Conservation (phyloP, 140 eudicot species). For the Stevia rebaudiana region DNA sequence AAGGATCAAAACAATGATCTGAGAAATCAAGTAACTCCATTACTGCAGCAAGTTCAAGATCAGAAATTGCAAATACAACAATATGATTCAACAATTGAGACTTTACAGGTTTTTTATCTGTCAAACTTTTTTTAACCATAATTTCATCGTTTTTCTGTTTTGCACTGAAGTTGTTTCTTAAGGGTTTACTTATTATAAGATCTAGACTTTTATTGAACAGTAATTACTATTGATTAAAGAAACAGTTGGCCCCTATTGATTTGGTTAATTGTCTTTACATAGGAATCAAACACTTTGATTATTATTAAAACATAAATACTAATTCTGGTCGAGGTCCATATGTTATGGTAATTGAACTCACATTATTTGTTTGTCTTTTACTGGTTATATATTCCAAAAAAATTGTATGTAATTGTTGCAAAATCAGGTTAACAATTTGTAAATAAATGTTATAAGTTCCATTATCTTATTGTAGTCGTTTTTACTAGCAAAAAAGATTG, state of each 20-base stretch:
- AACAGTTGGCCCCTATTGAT: background rate
- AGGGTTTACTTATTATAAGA: background rate
- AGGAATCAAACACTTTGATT: background rate
- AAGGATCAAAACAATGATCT: constrained; percentile 76
- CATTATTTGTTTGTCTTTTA: background rate
- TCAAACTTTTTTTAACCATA: background rate
- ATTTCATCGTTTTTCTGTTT: constrained; percentile 3
- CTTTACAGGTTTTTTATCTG: constrained; percentile 62
- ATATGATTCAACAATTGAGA: constrained; percentile 67
- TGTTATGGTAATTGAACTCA: background rate
- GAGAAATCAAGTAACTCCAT: constrained; percentile 63
- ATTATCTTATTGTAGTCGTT: background rate
- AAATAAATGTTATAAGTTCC: background rate
- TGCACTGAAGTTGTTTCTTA: background rate
- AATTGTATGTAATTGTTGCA: constrained; percentile 1
- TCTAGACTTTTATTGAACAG: background rate
- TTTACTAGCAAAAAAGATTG: background rate
- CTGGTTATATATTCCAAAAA: background rate
- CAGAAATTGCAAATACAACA: constrained; percentile 66
- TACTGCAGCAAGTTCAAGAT: constrained; percentile 67
- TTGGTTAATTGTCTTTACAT: background rate
- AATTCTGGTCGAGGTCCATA: background rate
- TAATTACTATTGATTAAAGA: constrained; percentile 3
- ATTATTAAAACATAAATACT: background rate
- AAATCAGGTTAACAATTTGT: background rate